A percentile compares a stretch with the other conserved stretches of the same genome.
These are phyloP conservation scores for Arabis alpina DNA, from an alignment of 345 rosid species.

Conservation along the genomic window DNA sequence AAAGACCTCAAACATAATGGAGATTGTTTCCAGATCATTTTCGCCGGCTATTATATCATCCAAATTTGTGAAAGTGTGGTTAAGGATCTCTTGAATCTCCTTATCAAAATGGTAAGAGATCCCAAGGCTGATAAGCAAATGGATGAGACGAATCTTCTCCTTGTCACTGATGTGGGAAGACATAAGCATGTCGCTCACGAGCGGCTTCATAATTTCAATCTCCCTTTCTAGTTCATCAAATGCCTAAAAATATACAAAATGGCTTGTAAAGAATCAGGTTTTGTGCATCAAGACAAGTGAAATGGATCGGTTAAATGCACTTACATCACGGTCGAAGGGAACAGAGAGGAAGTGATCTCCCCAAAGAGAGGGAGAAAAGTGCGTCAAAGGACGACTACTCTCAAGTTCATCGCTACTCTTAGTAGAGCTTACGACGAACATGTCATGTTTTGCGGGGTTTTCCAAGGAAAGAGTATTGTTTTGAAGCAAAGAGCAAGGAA, in stretches of 20 bases:
- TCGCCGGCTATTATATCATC: constrained; percentile 8
- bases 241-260: constrained; percentile 10
- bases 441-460: neutral
- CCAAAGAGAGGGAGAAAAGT: constrained; percentile 25
- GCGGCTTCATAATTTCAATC: constrained; percentile 14
- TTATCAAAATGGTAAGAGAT: constrained; percentile 21
- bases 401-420: constrained; percentile 19
- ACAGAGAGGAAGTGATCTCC: constrained; percentile 27
- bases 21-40: constrained; percentile 23
- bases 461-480: neutral
- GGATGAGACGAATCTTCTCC: constrained; percentile 28
- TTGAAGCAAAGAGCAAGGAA: neutral
- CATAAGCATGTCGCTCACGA: constrained; percentile 16
- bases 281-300: neutral
- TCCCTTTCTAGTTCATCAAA: constrained; percentile 16
- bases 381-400: constrained; percentile 10
- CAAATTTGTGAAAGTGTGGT: constrained; percentile 6
- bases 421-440: neutral
- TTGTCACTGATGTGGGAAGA: constrained; percentile 6
- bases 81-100: constrained; percentile 17
- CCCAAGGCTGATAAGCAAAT: constrained; percentile 32
- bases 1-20: constrained; percentile 27
- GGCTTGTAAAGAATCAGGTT: constrained; percentile 4
- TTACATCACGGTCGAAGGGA: neutral
- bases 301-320: neutral